Percentiles rank a stretch among this genome's conserved stretches.
Evolutionary conservation across 768 basidiomycete genomes (phyloP).

Genomic region (Baorangia bicolor): DNA sequence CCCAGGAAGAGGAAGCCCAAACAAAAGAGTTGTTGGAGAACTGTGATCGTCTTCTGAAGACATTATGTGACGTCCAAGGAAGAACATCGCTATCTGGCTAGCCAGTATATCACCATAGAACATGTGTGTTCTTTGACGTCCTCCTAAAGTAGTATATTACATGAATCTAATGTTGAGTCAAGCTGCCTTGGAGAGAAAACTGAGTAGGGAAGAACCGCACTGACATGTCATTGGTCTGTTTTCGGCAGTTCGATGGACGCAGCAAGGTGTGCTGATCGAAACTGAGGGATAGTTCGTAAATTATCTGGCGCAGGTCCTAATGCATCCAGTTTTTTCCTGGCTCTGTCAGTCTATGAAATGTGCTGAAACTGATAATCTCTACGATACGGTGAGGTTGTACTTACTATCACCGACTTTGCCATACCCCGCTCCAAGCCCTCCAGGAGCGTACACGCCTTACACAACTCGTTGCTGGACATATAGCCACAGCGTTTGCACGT

Average conservation of each 20-base stretch:
- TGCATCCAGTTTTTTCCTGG: constrained; percentile 58
- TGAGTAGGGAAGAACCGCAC: no score
- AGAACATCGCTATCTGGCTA: constrained; percentile 19
- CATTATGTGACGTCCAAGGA: constrained; percentile 34
- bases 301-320: constrained; percentile 62
- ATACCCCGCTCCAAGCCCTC: constrained; percentile 90
- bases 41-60: constrained; percentile 54
- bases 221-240: neutral
- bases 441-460: constrained; percentile 88
- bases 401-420: constrained; percentile 58
- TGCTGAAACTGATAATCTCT: constrained; percentile 1
- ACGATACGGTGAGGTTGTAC: constrained; percentile 24
- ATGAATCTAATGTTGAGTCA: constrained; percentile 3
- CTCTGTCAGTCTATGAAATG: constrained; percentile 61
- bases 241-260: constrained; percentile 41
- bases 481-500: constrained; percentile 92
- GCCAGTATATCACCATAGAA: neutral
- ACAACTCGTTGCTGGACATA: constrained; percentile 96
- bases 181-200: neutral
- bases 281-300: constrained; percentile 75
- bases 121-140: neutral
- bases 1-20: constrained; percentile 48
- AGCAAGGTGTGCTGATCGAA: constrained; percentile 44
- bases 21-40: constrained; percentile 49
- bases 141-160: neutral